Conservation (phyloP, 176 grass and related monocot species). For the Canna indica region DNA sequence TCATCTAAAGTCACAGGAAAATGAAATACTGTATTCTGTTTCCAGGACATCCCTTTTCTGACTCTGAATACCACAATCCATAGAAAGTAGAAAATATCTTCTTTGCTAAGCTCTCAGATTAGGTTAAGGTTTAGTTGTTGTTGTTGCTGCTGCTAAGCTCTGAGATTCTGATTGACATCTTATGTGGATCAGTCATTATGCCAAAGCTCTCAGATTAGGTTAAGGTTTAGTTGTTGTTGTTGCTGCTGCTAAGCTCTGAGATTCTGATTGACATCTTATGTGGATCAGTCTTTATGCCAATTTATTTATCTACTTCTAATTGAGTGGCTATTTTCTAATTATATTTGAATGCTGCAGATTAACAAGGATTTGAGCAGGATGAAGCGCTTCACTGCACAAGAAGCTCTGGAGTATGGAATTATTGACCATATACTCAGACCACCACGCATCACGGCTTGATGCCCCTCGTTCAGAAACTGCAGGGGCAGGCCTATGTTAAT, state of each 20-base stretch:
- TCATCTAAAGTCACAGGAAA: neutral
- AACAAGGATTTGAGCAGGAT: constrained; percentile 48
- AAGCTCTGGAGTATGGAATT: constrained; percentile 73
- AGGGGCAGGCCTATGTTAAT: constrained; percentile 31
- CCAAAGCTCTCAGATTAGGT: too few species aligned
- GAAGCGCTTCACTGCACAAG: constrained; percentile 56
- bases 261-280: neutral
- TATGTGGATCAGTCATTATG: too few species aligned
- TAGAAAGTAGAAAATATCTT: neutral
- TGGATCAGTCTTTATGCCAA: neutral
- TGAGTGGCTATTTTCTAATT: neutral
- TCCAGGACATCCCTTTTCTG: too few species aligned
- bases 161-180: too few species aligned
- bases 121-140: too few species aligned
- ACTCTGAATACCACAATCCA: neutral
- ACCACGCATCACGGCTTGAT: constrained; percentile 17
- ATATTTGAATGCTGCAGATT: constrained; percentile 32
- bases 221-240: too few species aligned
- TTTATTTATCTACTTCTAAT: neutral
- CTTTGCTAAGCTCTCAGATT: too few species aligned
- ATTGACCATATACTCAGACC: constrained; percentile 60
- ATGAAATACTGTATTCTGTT: neutral
- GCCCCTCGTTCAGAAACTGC: constrained; percentile 15
- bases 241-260: too few species aligned
- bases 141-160: too few species aligned